Base-by-base conservation (phyloP, 2,329 filamentous ascomycete species). In the Aureobasidium uvarum region DNA sequence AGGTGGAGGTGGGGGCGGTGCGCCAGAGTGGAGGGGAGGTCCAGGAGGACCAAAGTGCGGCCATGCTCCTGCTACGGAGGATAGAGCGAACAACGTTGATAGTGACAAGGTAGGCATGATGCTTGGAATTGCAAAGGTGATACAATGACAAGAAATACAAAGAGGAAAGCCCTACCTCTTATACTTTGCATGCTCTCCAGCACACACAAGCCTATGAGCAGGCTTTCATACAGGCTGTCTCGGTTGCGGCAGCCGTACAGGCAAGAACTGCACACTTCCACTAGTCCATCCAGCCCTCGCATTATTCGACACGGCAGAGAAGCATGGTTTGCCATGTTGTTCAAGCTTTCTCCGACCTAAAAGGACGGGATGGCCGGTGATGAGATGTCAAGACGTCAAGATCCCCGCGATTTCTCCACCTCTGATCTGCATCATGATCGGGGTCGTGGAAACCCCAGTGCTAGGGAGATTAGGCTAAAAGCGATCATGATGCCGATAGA, bases 321-420 rank as follows among this genome's bases (percentile, higher is more conserved):
- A 62, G 45, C 31, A 62, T 48, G 43, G 11, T 20, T 8, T 38
- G 43, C 28, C 50, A 52, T 52, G 31, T n/a, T 36, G 23, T 16
- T 36, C 56, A 50, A 62, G 58, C 58, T 50, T 60, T 50, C 18
- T 59, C 28, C 39, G 28, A 20, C 11, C 28, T 41, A 41, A 23
- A 2, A 20, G 28, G 20, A 31, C 45, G 45, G 36, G 20, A 48
- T 25, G 25, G 43, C 33, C 2, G 33, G 33, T 36, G 33, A 36
- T 36, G 33, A 14, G 25, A 38, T 36, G 56, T 59, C 56, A 50
- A 50, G 58, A 62, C 31, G 41, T 48, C 58, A 62, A 38, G 55
- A 46, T 46, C 58, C 58, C 58, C 58, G 58, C 58, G 58, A 50
- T 62, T 62, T 62, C 58, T 50, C 58, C 58, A 62, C 58, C 41